Base-by-base conservation (phyloP, 805 yeast species). In the Ogataea salicorniae region DNA sequence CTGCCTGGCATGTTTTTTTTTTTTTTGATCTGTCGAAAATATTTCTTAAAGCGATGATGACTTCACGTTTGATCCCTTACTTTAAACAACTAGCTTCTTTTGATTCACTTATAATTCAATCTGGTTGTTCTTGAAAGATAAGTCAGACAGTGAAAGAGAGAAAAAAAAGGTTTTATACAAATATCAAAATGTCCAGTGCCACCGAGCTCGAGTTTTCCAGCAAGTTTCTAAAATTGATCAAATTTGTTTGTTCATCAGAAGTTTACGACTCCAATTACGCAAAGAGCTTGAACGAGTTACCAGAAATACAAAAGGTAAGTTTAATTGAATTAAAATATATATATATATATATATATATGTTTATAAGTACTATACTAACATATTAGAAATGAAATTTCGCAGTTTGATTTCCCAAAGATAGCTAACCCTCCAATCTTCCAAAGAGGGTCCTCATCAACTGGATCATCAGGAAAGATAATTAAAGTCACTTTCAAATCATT, bases 401-500 rank as follows among this genome's bases (percentile, higher is more conserved):
- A 56, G 53, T 43, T 52, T 37, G 39, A 42, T 3, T 48, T 57
- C 20, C 51, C 57, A 14, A 48, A 47, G 33, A 35, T 54, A 5
- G 34, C 41, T 13, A 41, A 67, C 37, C 66, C 70, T 0, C 55
- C 70, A 0, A 44, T 67, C 1, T 66, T 63, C 37, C 39, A 51
- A 41, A 59, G 72, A 5, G 55, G 61, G 5, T 66, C 69, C 3
- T 26, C 31, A 26, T 26, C 31, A 26, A 26, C 11, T 18, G 64
- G 67, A 45, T 44, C 48, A 43, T 57, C 55, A 33, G 29, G 41
- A 2, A 51, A 36, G 13, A 23, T 43, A 3, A 40, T 61, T n/a
- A 41, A 31, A 14, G 66, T 76, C 15, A 57, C 63, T 5, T 72
- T 87, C 60, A 84, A 83, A 63, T 84, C 91, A 31, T 76, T 88